Evolutionary conservation across 1,139 yeast genomes (phyloP).

Genomic region (Scheffersomyces titani): DNA sequence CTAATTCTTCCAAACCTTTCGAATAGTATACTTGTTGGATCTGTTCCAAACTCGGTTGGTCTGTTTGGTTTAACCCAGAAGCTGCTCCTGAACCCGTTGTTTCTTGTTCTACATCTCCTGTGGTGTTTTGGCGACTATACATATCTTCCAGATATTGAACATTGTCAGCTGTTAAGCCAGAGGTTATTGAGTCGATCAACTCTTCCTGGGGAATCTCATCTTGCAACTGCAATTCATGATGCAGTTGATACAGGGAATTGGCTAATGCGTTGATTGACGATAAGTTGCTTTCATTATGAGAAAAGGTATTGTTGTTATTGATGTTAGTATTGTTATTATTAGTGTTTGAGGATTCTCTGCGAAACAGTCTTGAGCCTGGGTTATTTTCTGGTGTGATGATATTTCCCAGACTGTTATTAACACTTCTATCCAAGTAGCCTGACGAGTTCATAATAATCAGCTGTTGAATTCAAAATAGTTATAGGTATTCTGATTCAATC

Average conservation of each 20-base stretch:
- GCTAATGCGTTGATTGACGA: conserved; percentile 5
- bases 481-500: not conserved
- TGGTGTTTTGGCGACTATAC: not conserved
- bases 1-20: conserved; percentile 58
- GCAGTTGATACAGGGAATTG: conserved; percentile 6
- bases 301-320: too few relatives aligned
- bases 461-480: not conserved
- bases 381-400: not conserved
- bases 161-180: conserved; percentile 14
- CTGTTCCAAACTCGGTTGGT: conserved; percentile 25
- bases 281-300: not conserved
- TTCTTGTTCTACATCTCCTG: not conserved
- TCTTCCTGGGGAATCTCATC: conserved; percentile 36
- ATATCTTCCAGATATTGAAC: not conserved
- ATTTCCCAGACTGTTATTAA: not conserved
- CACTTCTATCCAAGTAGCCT: conserved; percentile 28
- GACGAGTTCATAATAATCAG: conserved; percentile 23
- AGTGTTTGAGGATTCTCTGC: not conserved
- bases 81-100: not conserved
- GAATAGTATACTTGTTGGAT: conserved; percentile 43
- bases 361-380: not conserved
- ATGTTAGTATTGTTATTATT: not conserved
- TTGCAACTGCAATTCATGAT: conserved; percentile 37
- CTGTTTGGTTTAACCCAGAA: conserved; percentile 2
- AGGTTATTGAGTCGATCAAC: conserved; percentile 33